These are phyloP conservation scores for Nemania sp. DNA, from an alignment of 2,329 filamentous ascomycete genomes.

Conservation along the genomic window DNA sequence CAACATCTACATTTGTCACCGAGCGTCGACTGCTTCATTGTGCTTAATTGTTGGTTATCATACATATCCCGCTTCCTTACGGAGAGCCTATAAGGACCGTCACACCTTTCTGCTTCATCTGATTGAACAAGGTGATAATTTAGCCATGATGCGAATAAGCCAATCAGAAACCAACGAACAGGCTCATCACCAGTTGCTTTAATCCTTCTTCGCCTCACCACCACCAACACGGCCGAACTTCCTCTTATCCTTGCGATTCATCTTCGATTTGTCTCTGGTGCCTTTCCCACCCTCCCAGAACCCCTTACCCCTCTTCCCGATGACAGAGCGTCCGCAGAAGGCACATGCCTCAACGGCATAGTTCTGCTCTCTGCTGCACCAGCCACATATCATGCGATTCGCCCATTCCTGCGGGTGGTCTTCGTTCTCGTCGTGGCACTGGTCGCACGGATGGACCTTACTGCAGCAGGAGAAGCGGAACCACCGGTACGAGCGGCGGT, in stretches of 20 bases:
- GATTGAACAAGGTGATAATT: background rate
- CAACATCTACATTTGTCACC: background rate
- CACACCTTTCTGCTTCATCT: background rate
- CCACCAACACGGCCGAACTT: constrained; percentile 74
- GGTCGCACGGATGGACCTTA: constrained; percentile 71
- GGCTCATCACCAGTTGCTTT: background rate
- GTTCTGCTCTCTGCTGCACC: constrained; percentile 83
- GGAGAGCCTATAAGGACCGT: background rate
- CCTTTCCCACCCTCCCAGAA: constrained; percentile 92
- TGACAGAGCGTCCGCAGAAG: constrained; percentile 77
- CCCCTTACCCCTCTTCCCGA: constrained; percentile 73
- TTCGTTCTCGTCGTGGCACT: constrained; percentile 78
- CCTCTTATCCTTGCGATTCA: constrained; percentile 81
- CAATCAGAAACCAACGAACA: background rate
- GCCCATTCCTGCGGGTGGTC: constrained; percentile 85
- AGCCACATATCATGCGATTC: constrained; percentile 85
- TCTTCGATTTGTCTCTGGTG: constrained; percentile 76
- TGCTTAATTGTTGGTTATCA: background rate
- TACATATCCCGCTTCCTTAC: background rate
- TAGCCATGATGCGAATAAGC: background rate
- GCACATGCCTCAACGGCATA: constrained; percentile 81
- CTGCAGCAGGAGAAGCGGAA: constrained; percentile 74
- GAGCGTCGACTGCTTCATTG: background rate
- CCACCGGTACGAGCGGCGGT: constrained; percentile 70
- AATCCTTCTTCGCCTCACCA: constrained; percentile 54